Evolutionary conservation across 495 filamentous ascomycete genomes (phyloP), one percentile per base, ranked within the genome.

Genomic region (Parathielavia appendiculata): DNA sequence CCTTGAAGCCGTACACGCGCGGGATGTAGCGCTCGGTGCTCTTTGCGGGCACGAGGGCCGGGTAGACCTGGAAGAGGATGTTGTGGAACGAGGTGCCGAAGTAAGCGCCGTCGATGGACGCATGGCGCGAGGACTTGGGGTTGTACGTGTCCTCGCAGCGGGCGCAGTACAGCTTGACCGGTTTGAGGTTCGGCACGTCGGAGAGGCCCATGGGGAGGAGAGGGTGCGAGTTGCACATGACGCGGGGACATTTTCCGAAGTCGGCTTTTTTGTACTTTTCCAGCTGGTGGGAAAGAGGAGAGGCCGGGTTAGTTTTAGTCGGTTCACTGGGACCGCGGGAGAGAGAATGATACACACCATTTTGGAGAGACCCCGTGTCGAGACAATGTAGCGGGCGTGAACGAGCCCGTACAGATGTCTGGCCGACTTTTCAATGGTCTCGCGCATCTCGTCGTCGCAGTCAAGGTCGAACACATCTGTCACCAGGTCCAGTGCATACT

Each of bases 391-490:
- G 49, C 93, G 82, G 26, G 93, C 93, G 71, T 99, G 93, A 36
- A 99, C 92, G 3, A 99, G 77, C 45, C 93, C 95, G 69, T 99
- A 99, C 5, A 99, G 81, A 66, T 97, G 95, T 61, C 95, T 83
- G 7, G 93, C 93, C 26, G 91, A 95, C 74, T 97, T 97, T 73
- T 99, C 93, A 51, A 99, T 97, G 65, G 91, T 90, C 76, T 97
- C 93, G 41, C 93, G 84, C 80, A 97, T 91, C 51, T 97, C 93
- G 71, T 97, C 95, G 68, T 97, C 92, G 71, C 93, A 96, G 73
- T 99, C 93, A 66, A 97, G 86, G 66, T 99, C 93, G 71, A 99
- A 99, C 45, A 97, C 92, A 67, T 99, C 93, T n/a, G 95, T 99
- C 50, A 99, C 89, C n/a, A 99, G 83, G 69, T 99, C 93, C 30